Evolutionary conservation across 805 yeast genomes (phyloP).

Genomic region (Kodamaea restingae): DNA sequence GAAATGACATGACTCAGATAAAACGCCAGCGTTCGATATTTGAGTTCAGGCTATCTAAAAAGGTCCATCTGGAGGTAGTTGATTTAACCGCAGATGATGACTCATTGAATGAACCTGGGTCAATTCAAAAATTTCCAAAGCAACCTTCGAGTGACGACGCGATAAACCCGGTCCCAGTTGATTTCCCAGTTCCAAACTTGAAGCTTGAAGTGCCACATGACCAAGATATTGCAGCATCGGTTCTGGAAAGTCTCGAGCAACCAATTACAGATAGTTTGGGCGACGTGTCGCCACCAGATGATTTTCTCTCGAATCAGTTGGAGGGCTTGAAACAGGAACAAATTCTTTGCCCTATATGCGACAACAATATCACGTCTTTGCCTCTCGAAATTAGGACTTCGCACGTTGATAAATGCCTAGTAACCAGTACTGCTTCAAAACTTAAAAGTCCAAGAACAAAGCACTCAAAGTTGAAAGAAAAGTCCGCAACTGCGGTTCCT

Average conservation of each 20-base stretch:
- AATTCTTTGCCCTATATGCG: constrained; percentile 51
- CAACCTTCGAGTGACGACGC: too few species aligned
- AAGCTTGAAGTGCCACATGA: too few species aligned
- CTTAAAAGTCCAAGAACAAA: not conserved
- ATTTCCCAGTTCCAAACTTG: too few species aligned
- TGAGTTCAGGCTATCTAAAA: constrained; percentile 15
- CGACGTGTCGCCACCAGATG: too few species aligned
- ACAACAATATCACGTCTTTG: constrained; percentile 32
- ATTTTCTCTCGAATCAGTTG: too few species aligned
- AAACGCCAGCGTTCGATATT: constrained; percentile 24
- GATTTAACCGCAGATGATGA: constrained; percentile 16
- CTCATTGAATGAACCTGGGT: not conserved
- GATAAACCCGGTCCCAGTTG: too few species aligned
- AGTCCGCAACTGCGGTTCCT: constrained; percentile 6
- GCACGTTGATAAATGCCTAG: constrained; percentile 56
- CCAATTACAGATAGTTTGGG: too few species aligned
- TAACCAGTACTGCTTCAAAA: not conserved
- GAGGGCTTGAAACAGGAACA: too few species aligned
- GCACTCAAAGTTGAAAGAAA: constrained; percentile 7
- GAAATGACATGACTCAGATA: constrained; percentile 6
- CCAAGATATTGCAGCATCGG: too few species aligned
- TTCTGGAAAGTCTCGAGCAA: too few species aligned
- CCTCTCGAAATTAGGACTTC: constrained; percentile 40
- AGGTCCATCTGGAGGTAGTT: constrained; percentile 8
- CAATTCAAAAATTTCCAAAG: too few species aligned